Base-by-base conservation (phyloP, 257 asterid genomes). In the Solanum paucissectum region DNA sequence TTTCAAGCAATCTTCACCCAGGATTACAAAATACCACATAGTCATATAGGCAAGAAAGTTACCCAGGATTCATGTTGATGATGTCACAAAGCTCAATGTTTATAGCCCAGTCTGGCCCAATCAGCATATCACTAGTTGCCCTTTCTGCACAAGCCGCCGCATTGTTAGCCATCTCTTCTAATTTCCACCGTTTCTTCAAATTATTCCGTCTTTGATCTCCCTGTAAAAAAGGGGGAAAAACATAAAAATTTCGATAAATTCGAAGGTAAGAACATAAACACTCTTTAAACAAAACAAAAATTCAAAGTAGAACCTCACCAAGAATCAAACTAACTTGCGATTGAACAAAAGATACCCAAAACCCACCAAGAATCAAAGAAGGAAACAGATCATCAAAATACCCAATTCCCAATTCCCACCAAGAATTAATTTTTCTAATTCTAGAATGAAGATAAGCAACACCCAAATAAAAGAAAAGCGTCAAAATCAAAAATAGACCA, bases 31-130 rank as follows among this genome's bases (percentile, higher is more conserved):
- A 76, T 93, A 97, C 98, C 29, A 36, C 7, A 73, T 14, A 36
- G 29, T 10, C 49, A 74, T 18, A 34, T 9, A 33, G n/a, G 7
- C 79, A 33, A 72, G 81, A 72, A 36, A 74, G 82, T 74, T 74
- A 74, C 82, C 98, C 98, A 58, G 98, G 99, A 85, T 95, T 92
- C 89, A 90, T 88, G 89, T 95, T 97, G 66, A 95, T 92, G 46
- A 95, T 89, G 90, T 97, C 99, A 66, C 99, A 97, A 33, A 97
- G 96, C 93, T 97, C 99, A 13, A 97, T 90, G 89, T 97, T 97
- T 52, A 97, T 93, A 55, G 99, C 98, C 99, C 99, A 97, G 90
- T 97, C 99, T 66, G 99, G 99, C 90, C 99, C 99, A 90, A 90
- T 92, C 93, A 97, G 92, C 93, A 91, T 83, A 89, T 97, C 99